A percentile compares a stretch with the other conserved stretches of the same genome.
These are phyloP conservation scores for Stereum hirsutum DNA, from an alignment of 1,284 basidiomycete species.

Conservation along the genomic window DNA sequence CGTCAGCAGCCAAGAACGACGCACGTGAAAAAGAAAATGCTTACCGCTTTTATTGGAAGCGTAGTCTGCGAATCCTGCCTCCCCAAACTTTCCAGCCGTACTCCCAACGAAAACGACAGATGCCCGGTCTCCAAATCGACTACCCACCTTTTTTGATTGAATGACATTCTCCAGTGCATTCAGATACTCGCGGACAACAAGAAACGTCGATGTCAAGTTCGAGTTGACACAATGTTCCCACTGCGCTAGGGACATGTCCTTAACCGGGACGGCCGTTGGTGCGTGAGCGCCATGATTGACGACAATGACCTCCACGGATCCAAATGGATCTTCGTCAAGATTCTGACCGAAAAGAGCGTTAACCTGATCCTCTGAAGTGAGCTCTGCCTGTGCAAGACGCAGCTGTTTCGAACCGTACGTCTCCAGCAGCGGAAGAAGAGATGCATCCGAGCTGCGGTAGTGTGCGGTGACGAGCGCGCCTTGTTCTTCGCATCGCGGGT, in stretches of 20 bases:
- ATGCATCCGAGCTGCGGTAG: constrained; percentile 46
- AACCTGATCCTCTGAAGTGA: constrained; percentile 45
- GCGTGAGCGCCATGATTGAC: constrained; percentile 62
- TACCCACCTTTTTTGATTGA: too few species aligned
- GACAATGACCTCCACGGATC: constrained; percentile 44
- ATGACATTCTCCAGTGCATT: constrained; percentile 32
- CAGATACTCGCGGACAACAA: constrained; percentile 56
- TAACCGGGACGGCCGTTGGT: constrained; percentile 35
- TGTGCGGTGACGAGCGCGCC: constrained; percentile 67
- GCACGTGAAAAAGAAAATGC: constrained; percentile 7
- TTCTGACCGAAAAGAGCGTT: constrained; percentile 32
- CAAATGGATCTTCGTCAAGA: constrained; percentile 27
- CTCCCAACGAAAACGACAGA: constrained; percentile 62
- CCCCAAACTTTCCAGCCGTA: constrained; percentile 66
- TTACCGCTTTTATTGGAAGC: constrained; percentile 48
- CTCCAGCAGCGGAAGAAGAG: constrained; percentile 33
- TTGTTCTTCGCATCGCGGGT: constrained; percentile 35
- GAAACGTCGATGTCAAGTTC: constrained; percentile 63
- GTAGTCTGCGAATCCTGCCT: constrained; percentile 60
- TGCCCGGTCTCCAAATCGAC: constrained; percentile 13
- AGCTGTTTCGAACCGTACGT: constrained; percentile 28
- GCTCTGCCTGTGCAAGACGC: constrained; percentile 43
- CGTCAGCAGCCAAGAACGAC: neutral
- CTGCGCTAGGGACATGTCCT: constrained; percentile 51
- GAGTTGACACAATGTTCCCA: constrained; percentile 56